Evolutionary conservation across 1,284 basidiomycete species (phyloP), one percentile per base, ranked within the genome.

Genomic region (Rhodotorula sp.): DNA sequence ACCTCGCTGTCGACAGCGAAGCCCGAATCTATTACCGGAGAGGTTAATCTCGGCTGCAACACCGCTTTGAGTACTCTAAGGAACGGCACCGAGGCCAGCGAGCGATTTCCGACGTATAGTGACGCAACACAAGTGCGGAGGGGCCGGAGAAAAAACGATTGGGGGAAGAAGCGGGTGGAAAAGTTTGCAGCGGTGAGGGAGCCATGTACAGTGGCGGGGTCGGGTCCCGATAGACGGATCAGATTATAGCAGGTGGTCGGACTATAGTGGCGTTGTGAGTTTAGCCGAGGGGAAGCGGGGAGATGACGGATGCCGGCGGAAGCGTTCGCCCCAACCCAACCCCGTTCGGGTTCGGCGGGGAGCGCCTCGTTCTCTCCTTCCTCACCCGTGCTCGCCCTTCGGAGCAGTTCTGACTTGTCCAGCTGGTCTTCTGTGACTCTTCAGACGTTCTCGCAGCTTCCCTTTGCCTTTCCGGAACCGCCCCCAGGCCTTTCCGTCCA

Each of bases 311-410:
- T 43, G 10, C 38, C 38, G 38, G 38, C 38, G 38, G 38, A 43
- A 43, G 38, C 38, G 38, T 43, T 43, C 38, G 38, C 38, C 38
- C 38, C 38, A 43, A 43, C 38, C 38, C 38, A 43, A 43, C 38
- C 38, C 38, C 38, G 38, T 43, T 43, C 38, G 38, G 10, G 38
- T 1, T 2, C 38, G 10, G 38, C 38, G 38, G 38, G 38, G 38
- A 43, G 8, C 38, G 38, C 2, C 38, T 43, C 50, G 23, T 26
- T n/a, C n/a, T 52, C 50, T 23, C 21, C 23, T 52, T n/a, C 50
- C 50, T 52, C 50, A 52, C 50, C 50, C 50, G 50, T 52, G 50
- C 50, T 52, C 50, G 50, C 50, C 21, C 50, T 52, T 23, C 50
- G 50, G n/a, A n/a, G 23, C 50, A 52, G 50, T n/a, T n/a, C 23